phyloP scores from a whole-genome alignment of 257 asterid species.

The Solanum raphanifolium region DNA sequence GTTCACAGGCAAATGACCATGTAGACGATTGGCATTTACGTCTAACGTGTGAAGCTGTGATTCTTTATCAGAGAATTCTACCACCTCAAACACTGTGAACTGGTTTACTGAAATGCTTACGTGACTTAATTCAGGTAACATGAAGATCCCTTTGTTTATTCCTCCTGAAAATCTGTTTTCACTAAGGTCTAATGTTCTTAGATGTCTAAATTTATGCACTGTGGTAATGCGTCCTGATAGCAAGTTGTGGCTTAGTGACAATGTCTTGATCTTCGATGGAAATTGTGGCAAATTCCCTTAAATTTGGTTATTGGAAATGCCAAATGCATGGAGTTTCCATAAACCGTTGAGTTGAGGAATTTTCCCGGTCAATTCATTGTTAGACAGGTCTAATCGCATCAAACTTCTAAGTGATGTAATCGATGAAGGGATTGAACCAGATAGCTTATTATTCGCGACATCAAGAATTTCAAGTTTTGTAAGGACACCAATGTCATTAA shows the following conservation, averaged over 20 bases:
- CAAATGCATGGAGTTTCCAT: constrained; percentile 31
- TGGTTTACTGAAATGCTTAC: constrained; percentile 22
- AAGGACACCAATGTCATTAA: constrained; percentile 6
- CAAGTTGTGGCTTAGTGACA: constrained; percentile 18
- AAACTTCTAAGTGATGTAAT: constrained; percentile 15
- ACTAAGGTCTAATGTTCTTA: constrained; percentile 23
- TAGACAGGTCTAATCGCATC: constrained; percentile 12
- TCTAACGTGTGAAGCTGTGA: constrained; percentile 20
- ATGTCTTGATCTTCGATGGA: constrained; percentile 12
- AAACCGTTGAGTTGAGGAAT: constrained; percentile 28
- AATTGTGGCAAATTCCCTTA: constrained; percentile 26
- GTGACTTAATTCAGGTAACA: constrained; percentile 12
- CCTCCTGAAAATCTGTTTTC: constrained; percentile 30
- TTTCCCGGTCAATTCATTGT: constrained; percentile 24
- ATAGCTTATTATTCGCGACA: constrained; percentile 17
- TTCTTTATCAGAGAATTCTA: neutral
- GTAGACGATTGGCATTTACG: constrained; percentile 17
- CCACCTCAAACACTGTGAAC: constrained; percentile 19
- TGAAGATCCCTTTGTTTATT: constrained; percentile 12
- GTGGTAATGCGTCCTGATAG: constrained; percentile 22
- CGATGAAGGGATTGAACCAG: constrained; percentile 26
- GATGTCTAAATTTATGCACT: constrained; percentile 10
- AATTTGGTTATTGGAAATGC: constrained; percentile 25
- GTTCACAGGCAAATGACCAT: constrained; percentile 26
- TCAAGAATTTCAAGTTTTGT: constrained; percentile 23